phyloP scores from a whole-genome alignment of 1,139 yeast genomes.

The Hansenula lynferdii region DNA sequence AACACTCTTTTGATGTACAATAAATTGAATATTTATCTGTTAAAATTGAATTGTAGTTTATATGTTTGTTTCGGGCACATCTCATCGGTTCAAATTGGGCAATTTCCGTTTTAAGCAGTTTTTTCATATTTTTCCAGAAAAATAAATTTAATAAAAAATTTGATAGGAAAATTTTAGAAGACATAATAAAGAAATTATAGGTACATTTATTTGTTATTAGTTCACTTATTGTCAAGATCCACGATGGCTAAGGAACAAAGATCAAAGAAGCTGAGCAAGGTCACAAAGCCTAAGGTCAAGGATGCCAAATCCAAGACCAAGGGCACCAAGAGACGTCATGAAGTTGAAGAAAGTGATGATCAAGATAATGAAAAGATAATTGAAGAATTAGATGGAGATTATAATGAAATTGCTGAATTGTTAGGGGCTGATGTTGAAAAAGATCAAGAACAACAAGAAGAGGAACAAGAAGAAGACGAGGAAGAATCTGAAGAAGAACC shows the following conservation, averaged over 20 bases:
- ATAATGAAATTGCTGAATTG: conserved; percentile 50
- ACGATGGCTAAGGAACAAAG: conserved; percentile 13
- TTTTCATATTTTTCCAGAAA: no score
- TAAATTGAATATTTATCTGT: no score
- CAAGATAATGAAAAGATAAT: conserved; percentile 38
- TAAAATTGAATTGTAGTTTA: no score
- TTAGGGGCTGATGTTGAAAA: conserved; percentile 28
- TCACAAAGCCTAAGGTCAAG: conserved; percentile 7
- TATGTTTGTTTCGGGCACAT: no score
- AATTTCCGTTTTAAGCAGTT: no score
- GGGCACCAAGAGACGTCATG: conserved; percentile 17
- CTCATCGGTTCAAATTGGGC: no score
- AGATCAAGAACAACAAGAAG: conserved; percentile 19
- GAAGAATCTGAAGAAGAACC: no score
- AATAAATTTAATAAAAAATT: no score
- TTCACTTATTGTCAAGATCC: not conserved
- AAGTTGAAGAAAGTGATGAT: conserved; percentile 25
- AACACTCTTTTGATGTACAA: no score
- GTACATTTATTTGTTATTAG: no score
- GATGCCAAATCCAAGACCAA: conserved; percentile 1
- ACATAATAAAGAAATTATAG: no score
- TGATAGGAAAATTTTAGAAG: no score
- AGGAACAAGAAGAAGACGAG: conserved; percentile 4
- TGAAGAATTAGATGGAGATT: conserved; percentile 32
- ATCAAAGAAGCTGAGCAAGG: conserved; percentile 12